Percentiles rank a stretch among this genome's conserved stretches.
phyloP scores from a whole-genome alignment of 495 filamentous ascomycete species.

The Penicillium longicatenatum region DNA sequence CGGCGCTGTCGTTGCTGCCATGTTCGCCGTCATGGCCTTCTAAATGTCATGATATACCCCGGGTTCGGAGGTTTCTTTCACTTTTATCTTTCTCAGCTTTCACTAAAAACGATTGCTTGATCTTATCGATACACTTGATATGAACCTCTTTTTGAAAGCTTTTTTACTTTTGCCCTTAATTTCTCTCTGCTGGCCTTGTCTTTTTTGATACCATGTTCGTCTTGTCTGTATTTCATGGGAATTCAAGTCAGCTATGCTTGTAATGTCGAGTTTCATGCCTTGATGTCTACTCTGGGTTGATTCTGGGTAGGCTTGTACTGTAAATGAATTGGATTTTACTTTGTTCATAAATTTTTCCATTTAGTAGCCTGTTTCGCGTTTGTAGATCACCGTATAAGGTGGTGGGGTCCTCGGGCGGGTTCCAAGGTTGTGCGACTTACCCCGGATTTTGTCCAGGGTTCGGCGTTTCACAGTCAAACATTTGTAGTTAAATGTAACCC shows the following conservation, averaged over 20 bases:
- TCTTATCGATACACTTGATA: slow-evolving; percentile 12
- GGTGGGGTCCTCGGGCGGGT: neutral
- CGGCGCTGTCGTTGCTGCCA: slow-evolving; percentile 48
- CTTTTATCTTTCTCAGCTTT: slow-evolving; percentile 6
- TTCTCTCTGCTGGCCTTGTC: slow-evolving; percentile 19
- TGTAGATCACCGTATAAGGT: neutral
- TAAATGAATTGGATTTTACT: slow-evolving; percentile 1
- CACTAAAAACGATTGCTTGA: slow-evolving; percentile 15
- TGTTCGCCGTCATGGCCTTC: slow-evolving; percentile 44
- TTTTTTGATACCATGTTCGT: slow-evolving; percentile 20
- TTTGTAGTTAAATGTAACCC: too few species aligned
- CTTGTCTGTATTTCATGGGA: slow-evolving; percentile 14
- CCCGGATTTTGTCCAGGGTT: too few species aligned
- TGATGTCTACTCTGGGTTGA: slow-evolving; percentile 5
- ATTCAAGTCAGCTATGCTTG: slow-evolving; percentile 23
- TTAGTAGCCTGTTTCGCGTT: too few species aligned
- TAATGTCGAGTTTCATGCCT: slow-evolving; percentile 22
- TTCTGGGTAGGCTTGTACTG: slow-evolving; percentile 1
- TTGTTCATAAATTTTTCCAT: neutral
- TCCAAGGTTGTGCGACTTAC: neutral
- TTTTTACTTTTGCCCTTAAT: slow-evolving; percentile 8
- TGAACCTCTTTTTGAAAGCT: slow-evolving; percentile 7
- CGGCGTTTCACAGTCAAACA: too few species aligned
- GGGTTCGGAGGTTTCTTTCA: neutral
- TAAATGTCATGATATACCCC: slow-evolving; percentile 25